Evolutionary conservation across 2,329 filamentous ascomycete species (phyloP).

Genomic region (Cladosporium sp.): DNA sequence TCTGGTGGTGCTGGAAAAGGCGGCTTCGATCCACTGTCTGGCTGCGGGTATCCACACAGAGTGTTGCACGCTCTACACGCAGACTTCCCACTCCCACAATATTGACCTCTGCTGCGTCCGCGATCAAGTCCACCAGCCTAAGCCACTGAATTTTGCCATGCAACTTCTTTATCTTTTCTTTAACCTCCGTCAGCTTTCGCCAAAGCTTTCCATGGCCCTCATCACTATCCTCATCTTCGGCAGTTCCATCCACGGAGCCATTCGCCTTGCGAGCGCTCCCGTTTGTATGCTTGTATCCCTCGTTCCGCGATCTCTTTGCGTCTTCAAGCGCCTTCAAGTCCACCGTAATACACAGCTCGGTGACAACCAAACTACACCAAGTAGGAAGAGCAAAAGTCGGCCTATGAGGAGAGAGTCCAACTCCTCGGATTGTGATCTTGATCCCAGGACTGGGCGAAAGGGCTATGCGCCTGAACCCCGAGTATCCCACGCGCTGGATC

Average conservation of each 20-base stretch:
- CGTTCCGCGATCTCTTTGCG: constrained; percentile 19
- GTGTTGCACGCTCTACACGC: constrained; percentile 78
- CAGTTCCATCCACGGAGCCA: constrained; percentile 12
- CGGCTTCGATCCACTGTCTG: constrained; percentile 90
- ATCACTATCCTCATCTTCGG: constrained; percentile 31
- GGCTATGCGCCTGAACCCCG: constrained; percentile 85
- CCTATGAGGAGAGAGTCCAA: constrained; percentile 84
- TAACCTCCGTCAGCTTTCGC: constrained; percentile 73
- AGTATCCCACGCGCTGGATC: constrained; percentile 91
- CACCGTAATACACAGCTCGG: constrained; percentile 79
- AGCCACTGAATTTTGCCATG: constrained; percentile 88
- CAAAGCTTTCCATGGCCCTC: constrained; percentile 66
- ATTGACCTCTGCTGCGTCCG: constrained; percentile 74
- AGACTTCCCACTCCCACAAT: constrained; percentile 80
- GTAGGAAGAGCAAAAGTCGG: constrained; percentile 97
- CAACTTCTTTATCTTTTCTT: constrained; percentile 81
- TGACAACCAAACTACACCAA: constrained; percentile 88
- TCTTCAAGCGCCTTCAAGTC: constrained; percentile 66
- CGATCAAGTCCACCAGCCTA: constrained; percentile 83
- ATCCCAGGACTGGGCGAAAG: constrained; percentile 88
- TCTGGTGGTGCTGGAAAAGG: constrained; percentile 78
- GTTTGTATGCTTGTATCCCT: constrained; percentile 22
- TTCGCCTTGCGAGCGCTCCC: constrained; percentile 20
- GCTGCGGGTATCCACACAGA: constrained; percentile 85
- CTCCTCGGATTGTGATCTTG: constrained; percentile 82